Conservation (phyloP, 495 filamentous ascomycete genomes). For the Podospora pseudopauciseta region DNA sequence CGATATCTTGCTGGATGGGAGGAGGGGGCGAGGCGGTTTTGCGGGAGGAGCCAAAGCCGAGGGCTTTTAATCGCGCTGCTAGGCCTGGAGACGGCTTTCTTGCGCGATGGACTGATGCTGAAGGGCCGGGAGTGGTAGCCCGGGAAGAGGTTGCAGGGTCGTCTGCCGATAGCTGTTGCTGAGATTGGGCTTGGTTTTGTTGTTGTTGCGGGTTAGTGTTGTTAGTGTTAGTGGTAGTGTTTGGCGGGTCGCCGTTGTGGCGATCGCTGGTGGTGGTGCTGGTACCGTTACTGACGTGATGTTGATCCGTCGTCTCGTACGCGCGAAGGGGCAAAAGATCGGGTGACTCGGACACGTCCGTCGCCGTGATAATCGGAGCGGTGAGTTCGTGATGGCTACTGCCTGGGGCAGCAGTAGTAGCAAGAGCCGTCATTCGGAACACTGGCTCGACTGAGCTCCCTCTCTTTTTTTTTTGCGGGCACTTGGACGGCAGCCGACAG, state of each 20-base stretch:
- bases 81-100: conserved; percentile 68
- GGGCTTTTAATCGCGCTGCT: conserved; percentile 69
- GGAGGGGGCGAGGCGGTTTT: conserved; percentile 41
- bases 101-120: conserved; percentile 32
- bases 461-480: neutral
- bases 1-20: conserved; percentile 48
- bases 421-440: conserved; percentile 25
- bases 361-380: conserved; percentile 18
- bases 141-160: conserved; percentile 15
- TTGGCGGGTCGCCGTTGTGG: conserved; percentile 19
- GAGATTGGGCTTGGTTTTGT: conserved; percentile 11
- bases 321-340: conserved; percentile 38
- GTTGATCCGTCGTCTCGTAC: conserved; percentile 17
- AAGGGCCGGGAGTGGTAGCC: conserved; percentile 20
- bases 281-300: conserved; percentile 9
- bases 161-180: conserved; percentile 15
- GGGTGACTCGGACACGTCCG: conserved; percentile 20
- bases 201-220: conserved; percentile 13
- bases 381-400: conserved; percentile 23
- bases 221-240: neutral
- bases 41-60: conserved; percentile 54
- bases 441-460: conserved; percentile 11
- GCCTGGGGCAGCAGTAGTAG: conserved; percentile 30
- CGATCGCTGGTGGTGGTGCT: conserved; percentile 17
- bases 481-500: conserved; percentile 5